These are phyloP conservation scores for Condylostoma magnum DNA, from an alignment of 169 alveolate species.

Conservation along the genomic window DNA sequence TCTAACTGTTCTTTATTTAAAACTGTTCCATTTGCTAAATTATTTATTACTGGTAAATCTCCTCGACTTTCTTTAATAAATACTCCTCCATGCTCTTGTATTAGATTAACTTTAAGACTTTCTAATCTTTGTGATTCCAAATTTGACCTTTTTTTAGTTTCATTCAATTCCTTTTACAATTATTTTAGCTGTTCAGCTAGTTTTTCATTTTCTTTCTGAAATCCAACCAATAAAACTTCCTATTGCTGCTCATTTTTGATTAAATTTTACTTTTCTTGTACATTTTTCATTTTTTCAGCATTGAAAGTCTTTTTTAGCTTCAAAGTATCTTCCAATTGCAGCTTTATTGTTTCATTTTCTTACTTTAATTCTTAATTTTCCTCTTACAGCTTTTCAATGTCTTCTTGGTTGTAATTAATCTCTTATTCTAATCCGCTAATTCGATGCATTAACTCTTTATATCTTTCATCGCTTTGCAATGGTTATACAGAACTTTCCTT, in stretches of 20 bases:
- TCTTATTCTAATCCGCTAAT: constrained; percentile 45
- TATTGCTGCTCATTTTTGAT: constrained; percentile 37
- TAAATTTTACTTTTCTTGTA: constrained; percentile 19
- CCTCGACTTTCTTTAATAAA: constrained; percentile 1
- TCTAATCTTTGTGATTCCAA: constrained; percentile 19
- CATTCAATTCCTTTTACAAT: constrained; percentile 24
- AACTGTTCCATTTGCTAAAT: constrained; percentile 20
- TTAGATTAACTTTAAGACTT: not conserved
- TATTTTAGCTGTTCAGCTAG: constrained; percentile 17
- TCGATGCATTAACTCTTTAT: too few species aligned
- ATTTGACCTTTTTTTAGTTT: not conserved
- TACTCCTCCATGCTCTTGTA: constrained; percentile 21
- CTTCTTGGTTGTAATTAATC: constrained; percentile 20
- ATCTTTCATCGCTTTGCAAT: too few species aligned
- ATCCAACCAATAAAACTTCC: constrained; percentile 43
- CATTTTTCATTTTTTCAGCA: constrained; percentile 19
- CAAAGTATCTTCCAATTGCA: constrained; percentile 11
- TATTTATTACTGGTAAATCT: constrained; percentile 9
- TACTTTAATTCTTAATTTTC: constrained; percentile 40
- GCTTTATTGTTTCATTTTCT: constrained; percentile 31
- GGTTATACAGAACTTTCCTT: too few species aligned
- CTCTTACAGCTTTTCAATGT: constrained; percentile 32
- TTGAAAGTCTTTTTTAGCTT: not conserved
- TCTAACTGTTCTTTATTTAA: constrained; percentile 18
- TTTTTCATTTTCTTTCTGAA: constrained; percentile 49